phyloP scores from a whole-genome alignment of 768 basidiomycete genomes.

The Crassisporium funariophilum region DNA sequence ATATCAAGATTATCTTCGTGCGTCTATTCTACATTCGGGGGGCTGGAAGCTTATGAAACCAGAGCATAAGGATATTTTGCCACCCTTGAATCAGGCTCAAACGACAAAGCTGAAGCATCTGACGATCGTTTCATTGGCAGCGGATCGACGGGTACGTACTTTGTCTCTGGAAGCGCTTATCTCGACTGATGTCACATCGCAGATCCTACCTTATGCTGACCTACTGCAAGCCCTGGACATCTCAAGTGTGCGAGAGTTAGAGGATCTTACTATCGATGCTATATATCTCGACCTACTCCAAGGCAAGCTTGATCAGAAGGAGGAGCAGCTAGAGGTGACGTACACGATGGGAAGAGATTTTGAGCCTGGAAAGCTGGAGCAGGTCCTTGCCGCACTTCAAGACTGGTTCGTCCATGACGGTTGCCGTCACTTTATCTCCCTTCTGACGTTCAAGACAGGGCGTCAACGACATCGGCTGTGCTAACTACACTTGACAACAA shows the following conservation, averaged over 20 bases:
- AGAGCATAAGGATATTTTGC: constrained; percentile 71
- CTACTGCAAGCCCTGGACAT: constrained; percentile 75
- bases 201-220: constrained; percentile 83
- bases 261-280: constrained; percentile 96
- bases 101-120: constrained; percentile 90
- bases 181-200: constrained; percentile 5
- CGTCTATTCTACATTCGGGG: constrained; percentile 23
- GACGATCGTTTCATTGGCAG: constrained; percentile 83
- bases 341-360: constrained; percentile 93
- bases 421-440: background rate
- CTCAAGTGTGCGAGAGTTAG: constrained; percentile 81
- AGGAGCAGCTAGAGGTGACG: constrained; percentile 87
- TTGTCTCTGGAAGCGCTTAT: constrained; percentile 1
- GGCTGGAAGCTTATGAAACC: constrained; percentile 13
- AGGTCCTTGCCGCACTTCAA: constrained; percentile 59
- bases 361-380: constrained; percentile 69
- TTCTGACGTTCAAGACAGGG: constrained; percentile 44
- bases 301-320: constrained; percentile 92
- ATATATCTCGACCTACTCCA: constrained; percentile 90
- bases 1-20: constrained; percentile 80
- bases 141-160: constrained; percentile 68
- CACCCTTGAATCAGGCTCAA: constrained; percentile 72
- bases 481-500: constrained; percentile 74
- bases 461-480: constrained; percentile 68
- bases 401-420: constrained; percentile 54